phyloP scores from a whole-genome alignment of 2,329 filamentous ascomycete species.

The Boeremia lycopersici region DNA sequence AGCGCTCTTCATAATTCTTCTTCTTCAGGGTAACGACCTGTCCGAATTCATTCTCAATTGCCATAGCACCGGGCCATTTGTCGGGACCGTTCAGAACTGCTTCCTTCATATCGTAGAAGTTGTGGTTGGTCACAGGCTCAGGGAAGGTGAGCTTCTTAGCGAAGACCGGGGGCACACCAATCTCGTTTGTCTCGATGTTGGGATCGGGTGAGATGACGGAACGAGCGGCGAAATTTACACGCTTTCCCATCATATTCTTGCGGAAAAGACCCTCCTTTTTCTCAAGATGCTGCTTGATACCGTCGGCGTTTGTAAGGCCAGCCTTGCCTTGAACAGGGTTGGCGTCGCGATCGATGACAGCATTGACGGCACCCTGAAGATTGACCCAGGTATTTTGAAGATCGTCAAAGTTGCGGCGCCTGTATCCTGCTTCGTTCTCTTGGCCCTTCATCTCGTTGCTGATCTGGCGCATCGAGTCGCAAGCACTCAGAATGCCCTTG shows the following conservation, averaged over 20 bases:
- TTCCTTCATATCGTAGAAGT: slow-evolving; percentile 93
- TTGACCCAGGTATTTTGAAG: slow-evolving; percentile 82
- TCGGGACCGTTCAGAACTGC: slow-evolving; percentile 94
- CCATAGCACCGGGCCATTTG: slow-evolving; percentile 91
- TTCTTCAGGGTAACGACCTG: slow-evolving; percentile 86
- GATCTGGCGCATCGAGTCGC: slow-evolving; percentile 74
- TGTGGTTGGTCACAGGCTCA: slow-evolving; percentile 95
- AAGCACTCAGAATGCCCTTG: slow-evolving; percentile 79
- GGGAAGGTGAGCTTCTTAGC: slow-evolving; percentile 95
- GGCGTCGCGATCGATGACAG: slow-evolving; percentile 87
- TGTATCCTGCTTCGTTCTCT: slow-evolving; percentile 47
- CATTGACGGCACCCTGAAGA: slow-evolving; percentile 88
- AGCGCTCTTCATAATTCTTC: slow-evolving; percentile 86
- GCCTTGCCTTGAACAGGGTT: slow-evolving; percentile 81
- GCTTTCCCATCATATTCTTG: slow-evolving; percentile 99
- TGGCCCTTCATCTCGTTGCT: slow-evolving; percentile 68
- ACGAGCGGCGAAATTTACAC: slow-evolving; percentile 96
- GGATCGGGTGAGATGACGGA: slow-evolving; percentile 98
- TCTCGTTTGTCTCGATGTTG: slow-evolving; percentile 98
- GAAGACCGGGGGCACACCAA: slow-evolving; percentile 97
- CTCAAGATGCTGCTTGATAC: slow-evolving; percentile 96
- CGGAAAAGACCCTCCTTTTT: slow-evolving; percentile 98
- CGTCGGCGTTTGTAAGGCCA: slow-evolving; percentile 80
- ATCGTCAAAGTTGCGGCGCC: slow-evolving; percentile 71
- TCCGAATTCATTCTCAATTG: slow-evolving; percentile 95